Conservation (phyloP, 257 asterid genomes). For the Solanum boliviense region DNA sequence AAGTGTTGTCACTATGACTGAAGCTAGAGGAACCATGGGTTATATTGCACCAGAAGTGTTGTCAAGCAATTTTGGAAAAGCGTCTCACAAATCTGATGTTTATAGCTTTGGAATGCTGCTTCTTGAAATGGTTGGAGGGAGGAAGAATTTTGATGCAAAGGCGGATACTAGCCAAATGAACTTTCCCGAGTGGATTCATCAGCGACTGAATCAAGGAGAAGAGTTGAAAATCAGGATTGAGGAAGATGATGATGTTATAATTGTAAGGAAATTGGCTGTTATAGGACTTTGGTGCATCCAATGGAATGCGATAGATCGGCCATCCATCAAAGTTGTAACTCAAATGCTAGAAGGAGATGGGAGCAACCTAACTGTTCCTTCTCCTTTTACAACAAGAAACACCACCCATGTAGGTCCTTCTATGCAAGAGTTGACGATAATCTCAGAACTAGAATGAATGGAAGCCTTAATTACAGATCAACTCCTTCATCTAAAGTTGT, state of each 20-base stretch:
- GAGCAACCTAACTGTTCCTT: conserved; percentile 9
- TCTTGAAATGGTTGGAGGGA: conserved; percentile 34
- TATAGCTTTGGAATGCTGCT: conserved; percentile 27
- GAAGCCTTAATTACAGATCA: neutral
- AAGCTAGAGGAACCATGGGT: conserved; percentile 22
- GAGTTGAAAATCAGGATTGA: neutral
- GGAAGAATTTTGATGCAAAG: conserved; percentile 14
- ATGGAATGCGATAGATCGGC: conserved; percentile 18
- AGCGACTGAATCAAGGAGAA: conserved; percentile 13
- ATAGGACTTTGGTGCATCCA: conserved; percentile 29
- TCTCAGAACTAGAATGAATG: neutral
- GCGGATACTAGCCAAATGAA: conserved; percentile 8
- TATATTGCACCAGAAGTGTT: conserved; percentile 34
- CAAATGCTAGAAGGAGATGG: conserved; percentile 31
- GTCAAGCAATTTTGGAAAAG: conserved; percentile 21
- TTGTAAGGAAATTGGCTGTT: conserved; percentile 7
- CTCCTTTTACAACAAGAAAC: conserved; percentile 12
- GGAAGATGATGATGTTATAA: neutral
- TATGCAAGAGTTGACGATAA: neutral
- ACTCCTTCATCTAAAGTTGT: neutral
- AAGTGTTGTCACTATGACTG: conserved; percentile 15
- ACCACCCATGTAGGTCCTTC: neutral
- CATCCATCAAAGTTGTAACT: conserved; percentile 19
- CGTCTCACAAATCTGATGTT: conserved; percentile 24
- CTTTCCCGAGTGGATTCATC: conserved; percentile 29